Conservation (phyloP, 2,329 filamentous ascomycete species). For the Diaporthe eres region DNA sequence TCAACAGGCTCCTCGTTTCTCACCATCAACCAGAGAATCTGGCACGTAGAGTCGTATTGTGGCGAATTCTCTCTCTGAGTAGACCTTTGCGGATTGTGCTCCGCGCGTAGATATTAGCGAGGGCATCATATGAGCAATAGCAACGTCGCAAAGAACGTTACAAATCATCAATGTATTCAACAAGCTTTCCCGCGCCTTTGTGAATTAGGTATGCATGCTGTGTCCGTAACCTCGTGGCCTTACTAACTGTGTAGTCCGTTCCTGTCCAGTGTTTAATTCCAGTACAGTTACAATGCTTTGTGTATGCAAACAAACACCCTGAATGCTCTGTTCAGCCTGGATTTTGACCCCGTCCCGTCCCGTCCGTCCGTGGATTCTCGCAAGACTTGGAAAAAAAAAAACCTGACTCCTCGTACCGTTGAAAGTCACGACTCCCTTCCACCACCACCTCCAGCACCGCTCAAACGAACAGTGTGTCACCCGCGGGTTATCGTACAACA, state of each 20-base stretch:
- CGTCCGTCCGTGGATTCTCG: background rate
- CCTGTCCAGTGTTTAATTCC: constrained; percentile 6
- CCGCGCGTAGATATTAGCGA: background rate
- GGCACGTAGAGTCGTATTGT: background rate
- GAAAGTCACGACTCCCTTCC: background rate
- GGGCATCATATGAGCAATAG: background rate
- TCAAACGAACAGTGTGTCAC: background rate
- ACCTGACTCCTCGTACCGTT: constrained; percentile 15
- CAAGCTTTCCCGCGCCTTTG: constrained; percentile 8
- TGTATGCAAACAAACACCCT: constrained; percentile 19
- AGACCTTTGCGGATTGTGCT: background rate
- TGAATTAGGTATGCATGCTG: constrained; percentile 26
- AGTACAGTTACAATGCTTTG: constrained; percentile 28
- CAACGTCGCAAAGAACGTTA: background rate
- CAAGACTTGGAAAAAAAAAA: constrained; percentile 1
- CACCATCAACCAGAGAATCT: background rate
- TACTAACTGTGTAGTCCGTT: background rate
- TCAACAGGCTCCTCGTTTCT: background rate
- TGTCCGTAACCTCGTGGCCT: constrained; percentile 1
- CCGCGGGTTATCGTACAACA: constrained; percentile 54
- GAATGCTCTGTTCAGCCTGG: constrained; percentile 25
- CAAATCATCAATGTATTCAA: constrained; percentile 4
- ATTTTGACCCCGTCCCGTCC: background rate
- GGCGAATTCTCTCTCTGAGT: background rate
- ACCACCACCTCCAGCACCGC: background rate